A percentile compares a stretch with the other conserved stretches of the same genome.
These are phyloP conservation scores for Niebla homalea DNA, from an alignment of 495 filamentous ascomycete genomes.

Conservation along the genomic window DNA sequence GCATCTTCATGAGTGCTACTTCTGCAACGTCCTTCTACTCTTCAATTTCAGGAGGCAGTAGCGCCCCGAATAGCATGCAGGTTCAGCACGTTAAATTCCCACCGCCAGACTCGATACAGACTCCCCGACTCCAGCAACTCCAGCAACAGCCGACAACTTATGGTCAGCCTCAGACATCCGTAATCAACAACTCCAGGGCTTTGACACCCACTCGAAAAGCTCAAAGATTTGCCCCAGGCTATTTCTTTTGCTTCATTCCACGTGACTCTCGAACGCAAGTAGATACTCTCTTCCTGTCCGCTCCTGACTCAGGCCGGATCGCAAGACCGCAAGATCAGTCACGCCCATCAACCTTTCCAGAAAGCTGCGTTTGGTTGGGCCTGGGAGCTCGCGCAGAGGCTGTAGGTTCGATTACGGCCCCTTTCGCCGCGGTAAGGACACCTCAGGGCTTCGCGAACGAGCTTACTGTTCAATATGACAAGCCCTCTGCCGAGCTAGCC, in stretches of 20 bases:
- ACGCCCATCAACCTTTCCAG: slow-evolving; percentile 38
- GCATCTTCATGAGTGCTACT: slow-evolving; percentile 84
- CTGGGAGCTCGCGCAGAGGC: slow-evolving; percentile 60
- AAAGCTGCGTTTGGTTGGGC: slow-evolving; percentile 63
- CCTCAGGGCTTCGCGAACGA: slow-evolving; percentile 90
- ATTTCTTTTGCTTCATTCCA: slow-evolving; percentile 70
- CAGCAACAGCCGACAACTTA: slow-evolving; percentile 9
- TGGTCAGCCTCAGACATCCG: slow-evolving; percentile 7
- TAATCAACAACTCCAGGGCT: slow-evolving; percentile 19
- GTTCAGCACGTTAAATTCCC: slow-evolving; percentile 91
- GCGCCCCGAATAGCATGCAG: slow-evolving; percentile 88
- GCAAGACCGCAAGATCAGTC: slow-evolving; percentile 41
- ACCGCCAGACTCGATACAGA: slow-evolving; percentile 33
- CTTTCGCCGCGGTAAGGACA: slow-evolving; percentile 51
- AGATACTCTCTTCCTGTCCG: slow-evolving; percentile 69
- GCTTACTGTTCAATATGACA: slow-evolving; percentile 83
- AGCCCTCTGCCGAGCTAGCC: slow-evolving; percentile 65
- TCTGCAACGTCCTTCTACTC: slow-evolving; percentile 57
- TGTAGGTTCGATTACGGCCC: slow-evolving; percentile 57
- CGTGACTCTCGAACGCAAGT: slow-evolving; percentile 35
- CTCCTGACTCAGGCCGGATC: slow-evolving; percentile 75
- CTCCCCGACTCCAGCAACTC: slow-evolving; percentile 5
- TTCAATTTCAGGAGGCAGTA: slow-evolving; percentile 35
- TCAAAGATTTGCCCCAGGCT: slow-evolving; percentile 69
- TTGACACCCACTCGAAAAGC: slow-evolving; percentile 35